Conservation (phyloP, 1,139 yeast genomes). For the Sugiyamaella novakii region DNA sequence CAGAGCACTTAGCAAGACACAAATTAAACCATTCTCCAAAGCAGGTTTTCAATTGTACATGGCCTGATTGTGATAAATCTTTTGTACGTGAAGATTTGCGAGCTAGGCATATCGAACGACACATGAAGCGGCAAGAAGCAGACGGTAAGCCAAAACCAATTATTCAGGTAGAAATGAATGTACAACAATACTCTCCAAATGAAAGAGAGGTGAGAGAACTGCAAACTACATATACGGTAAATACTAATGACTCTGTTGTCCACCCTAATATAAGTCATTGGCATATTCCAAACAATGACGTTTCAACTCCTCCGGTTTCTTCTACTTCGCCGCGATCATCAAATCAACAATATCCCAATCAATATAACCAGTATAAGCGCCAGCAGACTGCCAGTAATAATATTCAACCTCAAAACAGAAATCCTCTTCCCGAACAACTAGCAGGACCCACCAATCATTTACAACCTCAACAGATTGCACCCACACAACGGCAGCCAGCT, state of each 20-base stretch:
- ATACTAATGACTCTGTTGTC: background rate
- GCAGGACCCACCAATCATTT: no score
- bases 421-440: background rate
- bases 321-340: background rate
- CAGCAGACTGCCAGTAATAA: background rate
- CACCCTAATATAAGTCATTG: background rate
- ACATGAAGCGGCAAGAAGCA: conserved; percentile 12
- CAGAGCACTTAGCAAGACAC: conserved; percentile 48
- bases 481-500: background rate
- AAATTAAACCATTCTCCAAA: conserved; percentile 45
- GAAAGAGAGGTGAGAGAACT: background rate
- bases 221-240: background rate
- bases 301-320: background rate
- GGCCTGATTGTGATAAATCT: conserved; percentile 54
- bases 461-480: no score
- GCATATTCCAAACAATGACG: no score
- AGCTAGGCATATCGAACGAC: conserved; percentile 46
- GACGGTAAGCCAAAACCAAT: conserved; percentile 7
- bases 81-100: conserved; percentile 62
- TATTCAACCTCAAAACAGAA: background rate
- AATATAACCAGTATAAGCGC: background rate
- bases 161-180: conserved; percentile 12
- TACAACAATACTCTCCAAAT: conserved; percentile 5
- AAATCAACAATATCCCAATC: no score
- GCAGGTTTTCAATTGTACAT: conserved; percentile 51